Evolutionary conservation across 768 basidiomycete genomes (phyloP), one percentile per base, ranked within the genome.

Genomic region (Calocybe indica): DNA sequence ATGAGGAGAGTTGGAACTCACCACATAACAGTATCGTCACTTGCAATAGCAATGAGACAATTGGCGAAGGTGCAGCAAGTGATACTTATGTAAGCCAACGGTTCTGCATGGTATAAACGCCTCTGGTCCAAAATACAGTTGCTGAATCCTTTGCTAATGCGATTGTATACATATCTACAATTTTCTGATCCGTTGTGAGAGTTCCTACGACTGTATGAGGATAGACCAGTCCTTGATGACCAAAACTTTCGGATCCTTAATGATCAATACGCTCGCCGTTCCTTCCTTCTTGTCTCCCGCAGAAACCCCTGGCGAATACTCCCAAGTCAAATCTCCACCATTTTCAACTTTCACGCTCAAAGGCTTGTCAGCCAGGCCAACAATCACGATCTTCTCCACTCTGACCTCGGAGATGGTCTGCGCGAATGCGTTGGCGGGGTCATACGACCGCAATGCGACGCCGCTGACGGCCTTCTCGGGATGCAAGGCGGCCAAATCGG

Each of bases 301-400:
- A 7, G 71, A 69, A 33, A 75, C 72, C 22, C 91, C 90, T 5
- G 73, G 68, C 13, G 62, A 69, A 59, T 74, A 96, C 46, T 78
- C 76, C 80, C 85, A 97, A 37, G 78, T 74, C 48, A 93, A 65
- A 39, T 76, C 76, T 31, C 45, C 58, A 31, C 71, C 74, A 39
- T 67, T 68, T 52, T 75, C 74, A 35, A 75, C 58, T 55, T 68
- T 78, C 29, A 94, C 82, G 40, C 68, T 74, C 40, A 61, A 68
- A 3, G 94, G 94, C 62, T 77, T 79, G 30, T 49, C 58, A 13
- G 65, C 60, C 50, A 96, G 65, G 1, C 95, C 95, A 5, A 92
- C 64, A 3, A 97, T 71, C 38, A 94, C 74, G 15, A 98, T 61
- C 64, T 82, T 81, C 66, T 95, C 93, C 12, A 97, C 82, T 41